Conservation (phyloP, 352 stramenopile genomes). For the Blastocystis sp. region DNA sequence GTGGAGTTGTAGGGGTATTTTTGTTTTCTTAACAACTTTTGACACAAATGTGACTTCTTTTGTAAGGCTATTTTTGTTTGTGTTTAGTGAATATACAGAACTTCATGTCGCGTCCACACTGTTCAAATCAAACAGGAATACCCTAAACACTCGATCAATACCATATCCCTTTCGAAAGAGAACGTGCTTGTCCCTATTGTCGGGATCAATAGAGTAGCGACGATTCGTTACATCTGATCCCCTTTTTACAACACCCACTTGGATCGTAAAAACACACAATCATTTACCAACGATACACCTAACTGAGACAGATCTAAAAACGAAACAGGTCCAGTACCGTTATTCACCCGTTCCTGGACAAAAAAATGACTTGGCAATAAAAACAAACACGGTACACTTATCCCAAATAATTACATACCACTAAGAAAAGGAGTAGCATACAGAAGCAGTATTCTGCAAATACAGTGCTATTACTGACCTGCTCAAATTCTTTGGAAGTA, state of each 20-base stretch:
- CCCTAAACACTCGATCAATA: neutral
- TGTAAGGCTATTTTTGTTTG: neutral
- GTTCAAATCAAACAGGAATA: neutral
- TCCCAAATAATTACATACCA: conserved; percentile 60
- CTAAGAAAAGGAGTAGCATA: conserved; percentile 61
- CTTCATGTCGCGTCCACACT: neutral
- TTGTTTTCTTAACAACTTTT: neutral
- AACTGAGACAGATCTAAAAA: neutral
- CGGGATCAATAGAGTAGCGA: neutral
- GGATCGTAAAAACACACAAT: neutral
- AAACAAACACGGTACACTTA: conserved; percentile 3
- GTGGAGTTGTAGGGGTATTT: neutral
- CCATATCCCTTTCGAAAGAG: neutral
- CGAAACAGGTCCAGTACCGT: neutral
- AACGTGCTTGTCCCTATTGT: neutral
- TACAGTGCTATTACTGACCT: conserved; percentile 12
- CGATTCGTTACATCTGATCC: neutral
- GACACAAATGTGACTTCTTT: neutral
- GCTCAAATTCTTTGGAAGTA: conserved; percentile 52
- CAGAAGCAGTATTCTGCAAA: conserved; percentile 60
- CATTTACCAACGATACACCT: neutral
- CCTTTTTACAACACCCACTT: neutral
- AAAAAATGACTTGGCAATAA: neutral
- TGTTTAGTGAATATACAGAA: neutral
- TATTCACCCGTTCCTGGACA: neutral